Evolutionary conservation across 352 stramenopile species (phyloP).

Genomic region (Pythium insidiosum): DNA sequence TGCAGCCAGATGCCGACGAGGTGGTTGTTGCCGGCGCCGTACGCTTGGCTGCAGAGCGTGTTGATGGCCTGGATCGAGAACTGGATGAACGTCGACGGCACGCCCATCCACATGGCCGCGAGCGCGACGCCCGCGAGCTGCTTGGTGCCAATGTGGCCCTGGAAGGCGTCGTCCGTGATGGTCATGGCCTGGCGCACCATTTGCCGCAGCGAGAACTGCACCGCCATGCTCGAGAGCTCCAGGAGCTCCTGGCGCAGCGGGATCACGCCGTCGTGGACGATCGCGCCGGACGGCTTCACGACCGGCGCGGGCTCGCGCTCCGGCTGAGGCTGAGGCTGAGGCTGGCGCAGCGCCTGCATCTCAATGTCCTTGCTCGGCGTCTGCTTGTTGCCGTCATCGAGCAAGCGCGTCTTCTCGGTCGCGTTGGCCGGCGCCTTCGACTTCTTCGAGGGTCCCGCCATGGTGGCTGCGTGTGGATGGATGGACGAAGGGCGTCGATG

Average conservation of each 20-base stretch:
- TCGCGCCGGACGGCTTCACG: background rate
- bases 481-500: too few species aligned
- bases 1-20: conserved; percentile 48
- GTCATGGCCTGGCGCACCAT: conserved; percentile 41
- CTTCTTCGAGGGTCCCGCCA: background rate
- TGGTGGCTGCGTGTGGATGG: too few species aligned
- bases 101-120: conserved; percentile 37
- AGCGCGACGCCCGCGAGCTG: conserved; percentile 30
- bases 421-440: background rate
- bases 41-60: conserved; percentile 40
- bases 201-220: conserved; percentile 31
- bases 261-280: conserved; percentile 9
- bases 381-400: background rate
- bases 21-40: conserved; percentile 40
- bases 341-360: conserved; percentile 15
- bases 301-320: background rate
- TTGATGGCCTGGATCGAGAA: conserved; percentile 42
- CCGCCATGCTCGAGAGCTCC: conserved; percentile 29
- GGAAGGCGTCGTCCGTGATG: conserved; percentile 34
- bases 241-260: conserved; percentile 26
- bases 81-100: conserved; percentile 37
- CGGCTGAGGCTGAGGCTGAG: conserved; percentile 5
- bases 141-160: conserved; percentile 38
- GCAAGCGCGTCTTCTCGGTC: conserved; percentile 15
- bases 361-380: conserved; percentile 5